Evolutionary conservation across 2,329 filamentous ascomycete genomes (phyloP).

Genomic region (Sclerotinia glacialis): DNA sequence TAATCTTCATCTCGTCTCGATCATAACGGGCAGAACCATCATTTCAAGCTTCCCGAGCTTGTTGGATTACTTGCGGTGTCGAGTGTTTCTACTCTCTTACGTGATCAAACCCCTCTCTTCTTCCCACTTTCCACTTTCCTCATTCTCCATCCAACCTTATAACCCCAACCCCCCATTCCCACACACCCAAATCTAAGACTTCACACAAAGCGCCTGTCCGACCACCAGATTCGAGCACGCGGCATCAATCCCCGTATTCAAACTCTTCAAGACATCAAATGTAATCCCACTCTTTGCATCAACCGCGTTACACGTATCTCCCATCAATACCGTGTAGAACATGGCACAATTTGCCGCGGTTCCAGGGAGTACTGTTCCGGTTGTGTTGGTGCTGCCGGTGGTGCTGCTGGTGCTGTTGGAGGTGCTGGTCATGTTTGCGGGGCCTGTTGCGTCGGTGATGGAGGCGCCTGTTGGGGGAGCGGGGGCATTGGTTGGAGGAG

Average conservation of each 20-base stretch:
- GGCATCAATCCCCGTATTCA: neutral
- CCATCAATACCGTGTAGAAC: neutral
- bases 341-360: neutral
- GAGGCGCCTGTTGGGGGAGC: neutral
- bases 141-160: neutral
- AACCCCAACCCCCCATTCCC: no score
- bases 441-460: neutral
- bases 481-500: neutral
- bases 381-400: neutral
- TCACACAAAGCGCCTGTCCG: slow-evolving; percentile 3
- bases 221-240: neutral
- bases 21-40: neutral
- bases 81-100: neutral
- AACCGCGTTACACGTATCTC: neutral
- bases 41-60: neutral
- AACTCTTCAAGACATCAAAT: neutral
- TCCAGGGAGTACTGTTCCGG: neutral
- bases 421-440: neutral
- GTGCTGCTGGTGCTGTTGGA: neutral
- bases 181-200: neutral
- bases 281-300: neutral
- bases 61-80: neutral
- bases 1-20: neutral
- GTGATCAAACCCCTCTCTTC: neutral
- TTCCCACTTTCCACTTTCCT: no score